Conservation (phyloP, 2,329 filamentous ascomycete genomes). For the Alternaria consortialis region DNA sequence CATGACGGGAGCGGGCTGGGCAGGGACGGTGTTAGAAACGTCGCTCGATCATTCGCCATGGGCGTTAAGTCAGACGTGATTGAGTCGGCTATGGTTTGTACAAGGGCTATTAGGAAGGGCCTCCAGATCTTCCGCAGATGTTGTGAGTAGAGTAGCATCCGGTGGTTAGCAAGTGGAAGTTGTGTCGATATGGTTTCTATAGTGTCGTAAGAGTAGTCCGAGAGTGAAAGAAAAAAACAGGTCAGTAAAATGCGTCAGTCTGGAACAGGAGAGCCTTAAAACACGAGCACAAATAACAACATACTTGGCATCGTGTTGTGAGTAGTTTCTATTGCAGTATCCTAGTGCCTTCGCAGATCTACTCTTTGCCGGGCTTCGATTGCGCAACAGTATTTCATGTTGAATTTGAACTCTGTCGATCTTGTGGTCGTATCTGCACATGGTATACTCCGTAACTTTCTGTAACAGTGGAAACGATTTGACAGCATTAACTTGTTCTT, state of each 20-base stretch:
- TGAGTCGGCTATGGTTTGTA: background rate
- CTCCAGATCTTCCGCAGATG: background rate
- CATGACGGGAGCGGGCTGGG: background rate
- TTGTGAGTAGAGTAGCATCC: background rate
- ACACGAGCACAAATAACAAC: background rate
- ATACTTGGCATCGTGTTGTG: background rate
- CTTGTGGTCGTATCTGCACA: background rate
- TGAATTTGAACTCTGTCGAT: background rate
- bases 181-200: background rate
- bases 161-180: background rate
- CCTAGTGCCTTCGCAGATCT: background rate
- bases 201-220: no score
- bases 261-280: background rate
- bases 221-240: background rate
- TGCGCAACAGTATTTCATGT: background rate
- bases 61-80: background rate
- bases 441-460: background rate
- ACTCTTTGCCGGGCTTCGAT: background rate
- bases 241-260: background rate
- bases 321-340: background rate
- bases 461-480: background rate
- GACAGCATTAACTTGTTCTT: background rate
- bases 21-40: background rate
- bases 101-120: no score
- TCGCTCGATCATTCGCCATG: background rate